These are phyloP conservation scores for Podila clonocystis DNA, from an alignment of 192 early-diverging fungal species.

Conservation along the genomic window DNA sequence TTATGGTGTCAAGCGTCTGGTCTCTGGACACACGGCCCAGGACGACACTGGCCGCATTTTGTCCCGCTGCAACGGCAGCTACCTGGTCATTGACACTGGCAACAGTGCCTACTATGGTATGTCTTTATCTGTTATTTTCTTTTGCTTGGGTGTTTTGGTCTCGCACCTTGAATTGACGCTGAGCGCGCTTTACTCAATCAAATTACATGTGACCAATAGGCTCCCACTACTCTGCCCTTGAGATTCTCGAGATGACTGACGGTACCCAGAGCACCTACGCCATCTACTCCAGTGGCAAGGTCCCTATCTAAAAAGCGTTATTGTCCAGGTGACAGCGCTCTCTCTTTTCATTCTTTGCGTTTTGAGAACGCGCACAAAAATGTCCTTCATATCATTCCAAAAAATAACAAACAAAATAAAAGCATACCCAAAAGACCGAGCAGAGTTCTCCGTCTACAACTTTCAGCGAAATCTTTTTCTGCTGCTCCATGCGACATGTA, in stretches of 20 bases:
- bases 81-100: constrained; percentile 79
- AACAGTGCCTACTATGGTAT: constrained; percentile 71
- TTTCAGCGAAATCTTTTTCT: no score
- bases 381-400: no score
- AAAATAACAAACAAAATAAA: no score
- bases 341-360: background rate
- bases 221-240: constrained; percentile 70
- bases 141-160: background rate
- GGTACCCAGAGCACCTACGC: constrained; percentile 51
- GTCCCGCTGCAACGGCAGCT: constrained; percentile 67
- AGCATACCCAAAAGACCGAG: no score
- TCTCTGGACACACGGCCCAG: constrained; percentile 78
- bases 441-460: no score
- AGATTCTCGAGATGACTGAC: constrained; percentile 68
- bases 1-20: constrained; percentile 66
- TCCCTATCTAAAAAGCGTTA: background rate
- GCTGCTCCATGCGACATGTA: background rate
- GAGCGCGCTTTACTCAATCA: background rate
- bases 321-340: background rate
- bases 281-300: constrained; percentile 49
- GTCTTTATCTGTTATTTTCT: background rate
- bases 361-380: no score
- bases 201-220: constrained; percentile 16
- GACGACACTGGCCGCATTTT: constrained; percentile 60
- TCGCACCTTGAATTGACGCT: background rate